Evolutionary conservation across 2,329 filamentous ascomycete species (phyloP).

Genomic region (Alternaria infectoria): DNA sequence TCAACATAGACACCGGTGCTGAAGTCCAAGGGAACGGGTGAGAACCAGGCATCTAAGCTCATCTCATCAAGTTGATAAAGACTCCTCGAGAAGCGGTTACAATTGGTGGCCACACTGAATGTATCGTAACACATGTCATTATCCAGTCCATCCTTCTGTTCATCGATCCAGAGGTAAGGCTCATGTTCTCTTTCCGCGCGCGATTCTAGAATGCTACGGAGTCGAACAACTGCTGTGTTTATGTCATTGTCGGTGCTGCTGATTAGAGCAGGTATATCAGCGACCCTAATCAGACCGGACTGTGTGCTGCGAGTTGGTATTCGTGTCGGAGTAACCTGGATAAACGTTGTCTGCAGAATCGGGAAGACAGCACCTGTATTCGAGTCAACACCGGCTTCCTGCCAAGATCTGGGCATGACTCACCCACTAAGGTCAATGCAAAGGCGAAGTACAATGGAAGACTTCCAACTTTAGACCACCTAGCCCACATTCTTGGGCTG

Average conservation of each 20-base stretch:
- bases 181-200: background rate
- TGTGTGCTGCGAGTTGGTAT: background rate
- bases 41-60: background rate
- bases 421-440: background rate
- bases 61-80: background rate
- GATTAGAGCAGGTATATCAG: background rate
- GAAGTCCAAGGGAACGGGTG: background rate
- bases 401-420: background rate
- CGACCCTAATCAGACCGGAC: background rate
- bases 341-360: background rate
- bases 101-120: background rate
- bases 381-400: background rate
- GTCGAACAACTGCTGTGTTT: background rate
- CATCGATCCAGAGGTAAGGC: background rate
- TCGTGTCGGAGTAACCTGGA: background rate
- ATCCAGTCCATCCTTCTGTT: background rate
- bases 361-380: background rate
- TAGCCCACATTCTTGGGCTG: background rate
- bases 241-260: background rate
- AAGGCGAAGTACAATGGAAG: background rate
- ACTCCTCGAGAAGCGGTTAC: background rate
- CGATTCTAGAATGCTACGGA: background rate
- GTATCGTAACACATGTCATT: background rate
- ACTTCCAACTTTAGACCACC: background rate
- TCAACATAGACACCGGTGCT: background rate